Conservation (phyloP, 306 rosid species). For the Geum urbanum region DNA sequence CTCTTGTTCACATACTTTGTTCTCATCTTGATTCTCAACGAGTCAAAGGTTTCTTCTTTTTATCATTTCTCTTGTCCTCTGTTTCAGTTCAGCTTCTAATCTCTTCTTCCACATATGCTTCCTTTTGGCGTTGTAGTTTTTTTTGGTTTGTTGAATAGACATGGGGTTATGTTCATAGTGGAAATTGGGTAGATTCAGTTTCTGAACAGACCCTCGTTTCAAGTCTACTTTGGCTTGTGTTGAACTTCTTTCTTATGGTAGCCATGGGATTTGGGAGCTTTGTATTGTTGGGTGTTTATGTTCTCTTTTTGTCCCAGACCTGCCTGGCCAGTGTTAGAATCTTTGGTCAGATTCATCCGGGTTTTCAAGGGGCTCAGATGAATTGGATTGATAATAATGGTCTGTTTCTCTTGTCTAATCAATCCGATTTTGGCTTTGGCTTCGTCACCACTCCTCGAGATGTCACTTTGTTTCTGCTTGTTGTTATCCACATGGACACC, state of each 20-base stretch:
- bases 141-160: background rate
- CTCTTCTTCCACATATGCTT: background rate
- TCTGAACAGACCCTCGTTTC: background rate
- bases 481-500: conserved; percentile 36
- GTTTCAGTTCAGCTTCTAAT: background rate
- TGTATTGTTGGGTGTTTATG: conserved; percentile 17
- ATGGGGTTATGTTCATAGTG: background rate
- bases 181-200: conserved; percentile 14
- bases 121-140: background rate
- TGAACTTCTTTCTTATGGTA: conserved; percentile 2
- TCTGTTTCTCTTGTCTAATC: conserved; percentile 51
- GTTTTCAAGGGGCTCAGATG: conserved; percentile 58
- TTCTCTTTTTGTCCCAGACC: conserved; percentile 26
- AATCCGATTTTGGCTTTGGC: conserved; percentile 47
- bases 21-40: conserved; percentile 4
- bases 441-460: conserved; percentile 37
- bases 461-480: conserved; percentile 49
- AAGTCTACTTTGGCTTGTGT: background rate
- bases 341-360: conserved; percentile 37
- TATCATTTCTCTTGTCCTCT: background rate
- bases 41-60: background rate
- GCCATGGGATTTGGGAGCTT: conserved; percentile 44
- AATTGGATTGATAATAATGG: conserved; percentile 59
- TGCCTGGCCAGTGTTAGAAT: conserved; percentile 39
- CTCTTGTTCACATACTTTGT: background rate